A percentile compares a stretch with the other conserved stretches of the same genome.
Evolutionary conservation across 169 alveolate genomes (phyloP).

Genomic region (Miamiensis avidus): DNA sequence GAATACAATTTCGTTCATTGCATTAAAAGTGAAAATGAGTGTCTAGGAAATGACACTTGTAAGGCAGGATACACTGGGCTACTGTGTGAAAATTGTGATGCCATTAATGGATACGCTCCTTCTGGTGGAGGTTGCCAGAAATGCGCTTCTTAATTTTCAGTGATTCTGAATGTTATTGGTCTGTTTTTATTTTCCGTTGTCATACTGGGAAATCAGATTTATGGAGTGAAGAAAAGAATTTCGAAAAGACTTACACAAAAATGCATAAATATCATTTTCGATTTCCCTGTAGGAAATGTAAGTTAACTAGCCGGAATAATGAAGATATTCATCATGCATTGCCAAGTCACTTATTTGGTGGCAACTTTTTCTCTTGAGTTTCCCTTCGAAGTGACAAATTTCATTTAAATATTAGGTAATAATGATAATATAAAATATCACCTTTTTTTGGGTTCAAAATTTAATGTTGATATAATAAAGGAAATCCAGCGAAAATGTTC

Average conservation of each 20-base stretch:
- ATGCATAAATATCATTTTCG: not conserved
- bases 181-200: too few relatives aligned
- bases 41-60: not conserved
- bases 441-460: too few relatives aligned
- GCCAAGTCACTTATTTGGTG: not conserved
- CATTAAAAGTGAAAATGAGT: too few relatives aligned
- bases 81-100: not conserved
- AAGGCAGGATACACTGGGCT: not conserved
- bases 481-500: too few relatives aligned
- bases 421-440: too few relatives aligned
- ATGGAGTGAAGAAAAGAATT: not conserved
- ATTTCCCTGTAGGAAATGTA: not conserved
- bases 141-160: not conserved
- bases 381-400: too few relatives aligned
- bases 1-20: too few relatives aligned
- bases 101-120: not conserved
- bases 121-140: not conserved
- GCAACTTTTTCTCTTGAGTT: too few relatives aligned
- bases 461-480: too few relatives aligned
- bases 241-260: not conserved
- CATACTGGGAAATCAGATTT: not conserved
- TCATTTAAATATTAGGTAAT: too few relatives aligned
- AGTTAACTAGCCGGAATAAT: not conserved
- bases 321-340: not conserved
- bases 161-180: not conserved